phyloP scores from a whole-genome alignment of 176 grass and related monocot genomes.

The Dendrocalamus sinicus region DNA sequence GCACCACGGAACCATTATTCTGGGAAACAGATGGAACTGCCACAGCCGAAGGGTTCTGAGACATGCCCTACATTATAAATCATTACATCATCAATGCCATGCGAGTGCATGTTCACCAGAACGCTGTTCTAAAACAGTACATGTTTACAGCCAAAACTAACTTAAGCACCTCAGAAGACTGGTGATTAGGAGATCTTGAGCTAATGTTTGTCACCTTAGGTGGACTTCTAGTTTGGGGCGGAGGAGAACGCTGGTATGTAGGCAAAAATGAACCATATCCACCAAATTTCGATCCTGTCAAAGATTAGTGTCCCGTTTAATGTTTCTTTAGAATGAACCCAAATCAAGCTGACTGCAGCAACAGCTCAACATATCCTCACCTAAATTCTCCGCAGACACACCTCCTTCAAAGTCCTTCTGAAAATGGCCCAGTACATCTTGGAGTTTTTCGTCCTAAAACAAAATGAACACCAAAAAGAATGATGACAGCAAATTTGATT shows the following conservation, averaged over 20 bases:
- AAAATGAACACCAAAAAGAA: slow-evolving; percentile 34
- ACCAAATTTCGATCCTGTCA: slow-evolving; percentile 86
- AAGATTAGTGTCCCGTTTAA: slow-evolving; percentile 46
- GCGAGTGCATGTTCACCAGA: slow-evolving; percentile 31
- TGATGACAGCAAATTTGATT: slow-evolving; percentile 30
- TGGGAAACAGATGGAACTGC: slow-evolving; percentile 56
- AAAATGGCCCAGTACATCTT: slow-evolving; percentile 83
- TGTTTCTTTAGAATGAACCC: slow-evolving; percentile 33
- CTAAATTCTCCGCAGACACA: slow-evolving; percentile 91
- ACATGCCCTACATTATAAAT: slow-evolving; percentile 58
- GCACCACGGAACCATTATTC: slow-evolving; percentile 49
- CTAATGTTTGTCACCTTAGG: slow-evolving; percentile 46
- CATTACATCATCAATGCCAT: slow-evolving; percentile 47
- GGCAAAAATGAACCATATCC: slow-evolving; percentile 98
- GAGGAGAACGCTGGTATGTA: slow-evolving; percentile 85
- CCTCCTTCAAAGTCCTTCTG: slow-evolving; percentile 91
- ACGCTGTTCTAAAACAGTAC: slow-evolving; percentile 43
- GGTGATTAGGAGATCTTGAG: slow-evolving; percentile 71
- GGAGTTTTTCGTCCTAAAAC: slow-evolving; percentile 86
- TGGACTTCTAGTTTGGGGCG: slow-evolving; percentile 68
- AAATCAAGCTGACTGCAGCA: slow-evolving; percentile 29
- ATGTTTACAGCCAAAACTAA: slow-evolving; percentile 44
- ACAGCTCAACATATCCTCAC: slow-evolving; percentile 57
- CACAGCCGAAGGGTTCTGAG: slow-evolving; percentile 53
- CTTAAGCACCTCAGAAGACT: slow-evolving; percentile 68